Percentiles rank a stretch among this genome's conserved stretches.
phyloP scores from a whole-genome alignment of 805 yeast species.

The Yarrowia hollandica region DNA sequence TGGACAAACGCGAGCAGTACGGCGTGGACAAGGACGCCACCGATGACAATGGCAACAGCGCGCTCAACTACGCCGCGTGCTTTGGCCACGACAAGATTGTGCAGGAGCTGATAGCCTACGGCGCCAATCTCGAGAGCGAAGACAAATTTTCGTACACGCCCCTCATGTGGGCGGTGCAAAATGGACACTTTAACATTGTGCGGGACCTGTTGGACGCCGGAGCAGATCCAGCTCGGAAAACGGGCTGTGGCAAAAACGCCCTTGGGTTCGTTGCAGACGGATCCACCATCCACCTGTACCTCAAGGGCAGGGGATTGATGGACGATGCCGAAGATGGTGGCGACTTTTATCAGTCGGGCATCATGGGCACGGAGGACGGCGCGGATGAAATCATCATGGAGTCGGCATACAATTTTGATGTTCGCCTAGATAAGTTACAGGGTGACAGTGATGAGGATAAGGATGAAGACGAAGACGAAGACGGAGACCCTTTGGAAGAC shows the following conservation, averaged over 20 bases:
- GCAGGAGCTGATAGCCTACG: constrained; percentile 40
- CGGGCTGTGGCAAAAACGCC: constrained; percentile 52
- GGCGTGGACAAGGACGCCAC: constrained; percentile 40
- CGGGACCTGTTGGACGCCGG: constrained; percentile 59
- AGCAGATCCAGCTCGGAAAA: constrained; percentile 51
- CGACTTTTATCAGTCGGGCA: constrained; percentile 37
- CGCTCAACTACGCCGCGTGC: constrained; percentile 45
- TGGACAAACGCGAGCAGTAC: constrained; percentile 35
- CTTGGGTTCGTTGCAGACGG: constrained; percentile 58
- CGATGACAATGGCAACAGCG: constrained; percentile 45
- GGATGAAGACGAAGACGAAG: constrained; percentile 33
- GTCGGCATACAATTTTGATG: constrained; percentile 39
- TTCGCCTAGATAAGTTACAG: constrained; percentile 35
- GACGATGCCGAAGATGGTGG: constrained; percentile 29
- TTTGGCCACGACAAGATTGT: constrained; percentile 45
- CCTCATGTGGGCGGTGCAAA: constrained; percentile 81
- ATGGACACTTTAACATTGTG: constrained; percentile 56
- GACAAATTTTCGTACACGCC: constrained; percentile 51
- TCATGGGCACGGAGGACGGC: constrained; percentile 29
- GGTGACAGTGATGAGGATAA: constrained; percentile 31
- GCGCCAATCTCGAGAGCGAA: constrained; percentile 43
- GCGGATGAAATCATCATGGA: constrained; percentile 36
- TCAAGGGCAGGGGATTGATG: constrained; percentile 44
- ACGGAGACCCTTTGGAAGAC: constrained; percentile 5
- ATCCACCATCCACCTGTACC: constrained; percentile 57